Conservation (phyloP, 2,329 filamentous ascomycete genomes). For the Claviceps africana region DNA sequence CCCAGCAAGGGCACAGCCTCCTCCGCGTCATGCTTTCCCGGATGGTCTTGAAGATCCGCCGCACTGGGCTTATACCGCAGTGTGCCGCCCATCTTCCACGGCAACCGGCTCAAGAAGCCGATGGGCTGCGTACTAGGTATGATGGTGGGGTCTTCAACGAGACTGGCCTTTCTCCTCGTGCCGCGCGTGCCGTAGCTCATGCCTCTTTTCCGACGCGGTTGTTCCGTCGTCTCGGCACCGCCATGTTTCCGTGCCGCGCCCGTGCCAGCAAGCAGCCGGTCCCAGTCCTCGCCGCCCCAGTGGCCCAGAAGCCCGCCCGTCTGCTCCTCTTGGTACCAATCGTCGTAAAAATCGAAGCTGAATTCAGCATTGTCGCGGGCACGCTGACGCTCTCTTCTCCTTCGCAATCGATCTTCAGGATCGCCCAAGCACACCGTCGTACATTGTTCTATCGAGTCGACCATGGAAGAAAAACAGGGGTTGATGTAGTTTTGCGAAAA, state of each 20-base stretch:
- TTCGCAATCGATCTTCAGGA: conserved; percentile 58
- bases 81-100: conserved; percentile 72
- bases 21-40: conserved; percentile 36
- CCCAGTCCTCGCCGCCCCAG: conserved; percentile 76
- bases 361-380: conserved; percentile 55
- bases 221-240: conserved; percentile 29
- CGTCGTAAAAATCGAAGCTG: conserved; percentile 95
- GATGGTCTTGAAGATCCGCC: conserved; percentile 80
- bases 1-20: conserved; percentile 59
- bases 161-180: conserved; percentile 32
- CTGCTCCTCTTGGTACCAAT: conserved; percentile 61
- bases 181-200: conserved; percentile 81
- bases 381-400: conserved; percentile 49
- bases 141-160: conserved; percentile 65
- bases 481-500: conserved; percentile 76
- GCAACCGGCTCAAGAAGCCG: conserved; percentile 70
- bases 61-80: conserved; percentile 82
- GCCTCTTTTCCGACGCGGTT: conserved; percentile 59
- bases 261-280: conserved; percentile 62
- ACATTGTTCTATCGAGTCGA: conserved; percentile 56
- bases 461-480: conserved; percentile 61
- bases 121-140: conserved; percentile 77
- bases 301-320: conserved; percentile 47
- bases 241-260: conserved; percentile 30
- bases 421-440: conserved; percentile 56